Percentiles rank a stretch among this genome's conserved stretches.
These are phyloP conservation scores for Cystofilobasidium ferigula DNA, from an alignment of 768 basidiomycete genomes.

Conservation along the genomic window DNA sequence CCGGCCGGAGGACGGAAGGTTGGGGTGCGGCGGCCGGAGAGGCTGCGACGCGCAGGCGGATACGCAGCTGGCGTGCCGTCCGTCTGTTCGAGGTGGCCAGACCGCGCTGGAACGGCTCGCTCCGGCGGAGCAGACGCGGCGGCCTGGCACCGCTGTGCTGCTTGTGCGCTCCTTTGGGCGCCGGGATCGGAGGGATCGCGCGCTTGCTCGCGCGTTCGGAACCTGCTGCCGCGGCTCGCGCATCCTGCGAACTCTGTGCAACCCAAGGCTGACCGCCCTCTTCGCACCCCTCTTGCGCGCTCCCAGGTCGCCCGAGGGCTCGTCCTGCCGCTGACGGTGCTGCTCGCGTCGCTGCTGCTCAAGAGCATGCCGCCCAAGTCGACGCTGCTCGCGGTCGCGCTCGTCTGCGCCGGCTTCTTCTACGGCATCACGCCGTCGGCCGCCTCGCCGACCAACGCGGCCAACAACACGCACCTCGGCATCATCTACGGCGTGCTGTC, in stretches of 20 bases:
- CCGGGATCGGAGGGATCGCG: no score
- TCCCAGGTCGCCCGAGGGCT: conserved; percentile 24
- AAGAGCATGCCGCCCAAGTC: conserved; percentile 5
- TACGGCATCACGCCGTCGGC: conserved; percentile 27
- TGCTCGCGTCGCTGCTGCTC: conserved; percentile 18
- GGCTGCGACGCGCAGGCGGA: no score
- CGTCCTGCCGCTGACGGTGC: conserved; percentile 23
- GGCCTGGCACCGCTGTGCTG: no score
- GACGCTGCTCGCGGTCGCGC: conserved; percentile 13
- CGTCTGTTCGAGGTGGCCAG: no score
- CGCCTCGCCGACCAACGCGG: conserved; percentile 29
- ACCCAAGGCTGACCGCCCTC: not conserved
- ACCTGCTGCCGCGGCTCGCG: no score
- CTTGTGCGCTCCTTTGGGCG: no score
- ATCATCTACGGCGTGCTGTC: conserved; percentile 61
- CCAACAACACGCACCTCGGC: conserved; percentile 34
- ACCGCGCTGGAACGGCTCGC: no score
- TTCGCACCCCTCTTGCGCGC: not conserved
- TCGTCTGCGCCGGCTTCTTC: conserved; percentile 23
- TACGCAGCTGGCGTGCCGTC: no score
- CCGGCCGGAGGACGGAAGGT: no score
- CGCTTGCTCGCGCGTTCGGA: no score
- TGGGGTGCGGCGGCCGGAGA: no score
- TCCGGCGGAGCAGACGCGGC: no score
- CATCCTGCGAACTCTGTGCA: not conserved